These are phyloP conservation scores for Breynia disticha DNA, from an alignment of 441 rosid species.

Conservation along the genomic window DNA sequence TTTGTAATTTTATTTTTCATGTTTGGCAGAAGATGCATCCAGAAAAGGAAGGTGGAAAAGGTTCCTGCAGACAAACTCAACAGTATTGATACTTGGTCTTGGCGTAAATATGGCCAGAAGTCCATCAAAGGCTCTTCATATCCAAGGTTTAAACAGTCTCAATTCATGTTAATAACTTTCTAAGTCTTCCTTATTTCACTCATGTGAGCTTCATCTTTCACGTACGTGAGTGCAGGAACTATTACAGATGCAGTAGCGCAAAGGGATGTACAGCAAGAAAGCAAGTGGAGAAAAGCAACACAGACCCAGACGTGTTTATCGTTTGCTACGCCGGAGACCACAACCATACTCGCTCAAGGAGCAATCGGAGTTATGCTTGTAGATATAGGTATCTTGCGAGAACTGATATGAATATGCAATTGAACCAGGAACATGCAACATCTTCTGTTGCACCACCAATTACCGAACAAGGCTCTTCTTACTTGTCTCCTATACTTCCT, in stretches of 20 bases:
- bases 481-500: slow-evolving; percentile 13
- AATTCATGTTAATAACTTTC: not conserved
- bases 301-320: slow-evolving; percentile 48
- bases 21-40: slow-evolving; percentile 47
- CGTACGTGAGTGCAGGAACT: slow-evolving; percentile 42
- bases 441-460: slow-evolving; percentile 10
- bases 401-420: slow-evolving; percentile 13
- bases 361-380: slow-evolving; percentile 73
- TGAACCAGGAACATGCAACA: slow-evolving; percentile 13
- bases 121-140: slow-evolving; percentile 94
- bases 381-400: slow-evolving; percentile 45
- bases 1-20: too few species aligned
- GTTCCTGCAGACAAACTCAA: slow-evolving; percentile 66
- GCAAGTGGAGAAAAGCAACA: slow-evolving; percentile 72
- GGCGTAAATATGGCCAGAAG: slow-evolving; percentile 97
- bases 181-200: not conserved
- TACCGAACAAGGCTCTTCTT: not conserved
- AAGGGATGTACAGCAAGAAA: slow-evolving; percentile 78
- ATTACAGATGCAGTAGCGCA: slow-evolving; percentile 81
- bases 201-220: not conserved
- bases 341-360: slow-evolving; percentile 63
- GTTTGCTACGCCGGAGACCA: slow-evolving; percentile 79
- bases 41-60: slow-evolving; percentile 56
- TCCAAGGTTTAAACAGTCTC: slow-evolving; percentile 47
- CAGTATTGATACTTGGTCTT: slow-evolving; percentile 83